phyloP scores from a whole-genome alignment of 2,329 filamentous ascomycete genomes.

The Aspergillus sergii region DNA sequence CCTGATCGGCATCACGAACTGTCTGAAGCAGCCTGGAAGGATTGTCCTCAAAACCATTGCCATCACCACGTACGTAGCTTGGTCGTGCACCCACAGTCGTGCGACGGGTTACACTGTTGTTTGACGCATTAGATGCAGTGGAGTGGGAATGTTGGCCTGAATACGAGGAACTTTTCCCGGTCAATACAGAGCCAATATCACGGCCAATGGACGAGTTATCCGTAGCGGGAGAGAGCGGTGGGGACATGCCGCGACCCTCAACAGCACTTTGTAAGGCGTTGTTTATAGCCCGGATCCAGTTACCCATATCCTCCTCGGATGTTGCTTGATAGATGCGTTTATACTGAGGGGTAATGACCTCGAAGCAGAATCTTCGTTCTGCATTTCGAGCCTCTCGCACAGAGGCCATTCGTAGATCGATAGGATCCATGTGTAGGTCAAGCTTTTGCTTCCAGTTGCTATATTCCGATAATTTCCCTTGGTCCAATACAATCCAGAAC shows the following conservation, averaged over 20 bases:
- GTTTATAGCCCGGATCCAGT: conserved; percentile 95
- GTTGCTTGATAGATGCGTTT: conserved; percentile 97
- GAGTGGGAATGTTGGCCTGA: conserved; percentile 57
- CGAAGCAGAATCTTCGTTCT: conserved; percentile 94
- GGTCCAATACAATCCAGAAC: conserved; percentile 98
- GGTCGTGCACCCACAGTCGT: conserved; percentile 91
- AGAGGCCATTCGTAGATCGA: conserved; percentile 94
- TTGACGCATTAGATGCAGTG: conserved; percentile 31
- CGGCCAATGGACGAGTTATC: conserved; percentile 67
- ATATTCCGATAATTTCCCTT: conserved; percentile 95
- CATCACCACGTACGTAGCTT: conserved; percentile 67
- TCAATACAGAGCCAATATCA: conserved; percentile 90
- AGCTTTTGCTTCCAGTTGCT: conserved; percentile 99
- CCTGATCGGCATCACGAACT: conserved; percentile 86
- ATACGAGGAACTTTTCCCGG: conserved; percentile 77
- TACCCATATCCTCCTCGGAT: conserved; percentile 96
- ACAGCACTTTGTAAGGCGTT: conserved; percentile 96
- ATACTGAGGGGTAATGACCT: conserved; percentile 95
- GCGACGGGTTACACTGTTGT: conserved; percentile 72
- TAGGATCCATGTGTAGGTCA: conserved; percentile 96
- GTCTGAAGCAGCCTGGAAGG: conserved; percentile 84
- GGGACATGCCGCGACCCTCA: conserved; percentile 68
- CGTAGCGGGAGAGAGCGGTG: conserved; percentile 47
- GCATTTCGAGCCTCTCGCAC: conserved; percentile 94
- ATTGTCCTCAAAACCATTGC: conserved; percentile 76